Percentiles rank a stretch among this genome's conserved stretches.
Conservation (phyloP, 2,329 filamentous ascomycete species). For the Botryotinia narcissicola region DNA sequence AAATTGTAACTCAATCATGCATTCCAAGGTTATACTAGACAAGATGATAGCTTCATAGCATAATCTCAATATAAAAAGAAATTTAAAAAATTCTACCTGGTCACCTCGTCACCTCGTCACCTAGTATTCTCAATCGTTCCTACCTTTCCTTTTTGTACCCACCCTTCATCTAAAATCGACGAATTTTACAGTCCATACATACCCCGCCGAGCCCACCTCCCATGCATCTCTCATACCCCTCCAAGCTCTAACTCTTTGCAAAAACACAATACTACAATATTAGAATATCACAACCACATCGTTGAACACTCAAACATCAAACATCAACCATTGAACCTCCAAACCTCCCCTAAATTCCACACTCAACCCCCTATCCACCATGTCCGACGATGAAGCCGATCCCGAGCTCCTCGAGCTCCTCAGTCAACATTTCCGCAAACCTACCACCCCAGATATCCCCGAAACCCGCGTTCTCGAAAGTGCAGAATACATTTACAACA, state of each 20-base stretch:
- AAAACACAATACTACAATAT: not conserved
- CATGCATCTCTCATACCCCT: not conserved
- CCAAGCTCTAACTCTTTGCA: not conserved
- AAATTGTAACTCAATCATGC: not conserved
- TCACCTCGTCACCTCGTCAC: no score
- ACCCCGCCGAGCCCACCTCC: not conserved
- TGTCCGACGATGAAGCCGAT: slow-evolving; percentile 92
- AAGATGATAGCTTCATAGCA: not conserved
- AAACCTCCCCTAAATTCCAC: not conserved
- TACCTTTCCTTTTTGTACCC: not conserved
- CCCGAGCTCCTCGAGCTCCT: slow-evolving; percentile 83
- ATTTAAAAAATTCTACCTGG: not conserved
- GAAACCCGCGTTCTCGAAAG: slow-evolving; percentile 80
- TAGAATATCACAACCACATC: not conserved
- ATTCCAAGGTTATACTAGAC: no score
- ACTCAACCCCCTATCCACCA: slow-evolving; percentile 39
- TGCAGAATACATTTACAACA: slow-evolving; percentile 85
- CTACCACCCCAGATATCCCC: slow-evolving; percentile 53
- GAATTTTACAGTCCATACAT: not conserved
- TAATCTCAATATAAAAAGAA: not conserved
- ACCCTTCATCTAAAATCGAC: not conserved
- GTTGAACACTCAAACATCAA: not conserved
- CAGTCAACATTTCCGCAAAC: slow-evolving; percentile 70
- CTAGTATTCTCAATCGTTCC: not conserved
- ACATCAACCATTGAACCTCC: not conserved